phyloP scores from a whole-genome alignment of 495 filamentous ascomycete genomes.

The Clohesyomyces aquaticus region DNA sequence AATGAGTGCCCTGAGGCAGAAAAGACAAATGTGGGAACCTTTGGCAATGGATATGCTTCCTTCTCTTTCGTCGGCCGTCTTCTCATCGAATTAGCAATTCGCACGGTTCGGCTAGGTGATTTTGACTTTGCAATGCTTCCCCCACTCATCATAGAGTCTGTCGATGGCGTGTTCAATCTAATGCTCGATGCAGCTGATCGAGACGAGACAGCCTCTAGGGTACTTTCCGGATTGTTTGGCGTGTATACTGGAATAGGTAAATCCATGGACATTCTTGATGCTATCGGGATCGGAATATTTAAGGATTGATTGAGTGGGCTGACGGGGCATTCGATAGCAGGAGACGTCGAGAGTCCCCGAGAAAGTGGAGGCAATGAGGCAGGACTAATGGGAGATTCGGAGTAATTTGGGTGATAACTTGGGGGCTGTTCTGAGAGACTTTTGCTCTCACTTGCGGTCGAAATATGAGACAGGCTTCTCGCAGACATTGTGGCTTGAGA shows the following conservation, averaged over 20 bases:
- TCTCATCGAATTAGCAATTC: conserved; percentile 33
- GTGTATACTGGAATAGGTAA: conserved; percentile 31
- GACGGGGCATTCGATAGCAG: conserved; percentile 24
- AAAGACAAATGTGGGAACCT: conserved; percentile 32
- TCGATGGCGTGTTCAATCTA: conserved; percentile 27
- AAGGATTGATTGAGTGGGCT: conserved; percentile 36
- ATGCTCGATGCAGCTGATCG: conserved; percentile 21
- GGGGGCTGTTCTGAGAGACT: neutral
- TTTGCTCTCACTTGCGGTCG: conserved; percentile 8
- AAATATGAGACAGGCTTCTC: conserved; percentile 12
- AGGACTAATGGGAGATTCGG: conserved; percentile 29
- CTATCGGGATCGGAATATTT: conserved; percentile 27
- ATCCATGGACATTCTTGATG: conserved; percentile 19
- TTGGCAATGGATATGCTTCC: conserved; percentile 25
- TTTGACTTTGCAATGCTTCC: conserved; percentile 27
- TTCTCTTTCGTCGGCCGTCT: conserved; percentile 24
- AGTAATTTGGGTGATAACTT: conserved; percentile 22
- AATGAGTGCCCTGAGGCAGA: conserved; percentile 34
- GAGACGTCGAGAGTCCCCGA: conserved; percentile 3
- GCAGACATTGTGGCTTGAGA: conserved; percentile 27
- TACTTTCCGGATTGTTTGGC: conserved; percentile 9
- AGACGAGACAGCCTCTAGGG: conserved; percentile 11
- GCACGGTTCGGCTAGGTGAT: conserved; percentile 21
- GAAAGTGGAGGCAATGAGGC: neutral
- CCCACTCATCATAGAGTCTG: conserved; percentile 22